Conservation (phyloP, 1,284 basidiomycete genomes). For the Sanghuangporus weigelae region DNA sequence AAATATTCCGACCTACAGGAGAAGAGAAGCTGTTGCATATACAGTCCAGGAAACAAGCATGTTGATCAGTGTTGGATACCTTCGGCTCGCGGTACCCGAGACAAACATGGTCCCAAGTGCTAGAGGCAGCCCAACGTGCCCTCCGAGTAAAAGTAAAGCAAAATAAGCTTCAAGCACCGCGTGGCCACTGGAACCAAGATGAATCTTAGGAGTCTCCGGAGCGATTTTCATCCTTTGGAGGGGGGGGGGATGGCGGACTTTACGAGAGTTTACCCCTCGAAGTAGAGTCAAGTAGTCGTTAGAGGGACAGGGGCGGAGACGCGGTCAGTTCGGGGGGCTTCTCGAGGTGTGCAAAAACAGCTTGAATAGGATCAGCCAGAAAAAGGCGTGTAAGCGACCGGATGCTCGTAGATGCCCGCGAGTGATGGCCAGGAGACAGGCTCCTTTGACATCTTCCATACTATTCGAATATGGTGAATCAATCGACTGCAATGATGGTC, state of each 20-base stretch:
- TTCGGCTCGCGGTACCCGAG: background rate
- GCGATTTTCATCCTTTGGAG: background rate
- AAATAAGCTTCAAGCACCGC: constrained; percentile 4
- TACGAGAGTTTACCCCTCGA: background rate
- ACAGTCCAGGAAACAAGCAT: constrained; percentile 8
- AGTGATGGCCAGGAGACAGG: background rate
- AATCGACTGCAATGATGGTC: too few relatives aligned
- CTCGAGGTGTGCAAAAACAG: background rate
- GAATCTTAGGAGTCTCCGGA: background rate
- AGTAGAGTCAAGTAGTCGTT: background rate
- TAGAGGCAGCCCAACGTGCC: constrained; percentile 12
- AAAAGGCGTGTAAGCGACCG: background rate
- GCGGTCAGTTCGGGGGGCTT: background rate
- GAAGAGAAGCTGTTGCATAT: constrained; percentile 7
- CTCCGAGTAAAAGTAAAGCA: constrained; percentile 8
- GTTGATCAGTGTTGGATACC: constrained; percentile 14
- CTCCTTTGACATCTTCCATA: background rate
- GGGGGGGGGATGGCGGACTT: background rate
- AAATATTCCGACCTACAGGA: constrained; percentile 7
- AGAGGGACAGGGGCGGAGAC: background rate
- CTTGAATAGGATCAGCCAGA: background rate
- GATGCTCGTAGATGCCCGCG: background rate
- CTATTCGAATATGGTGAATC: background rate
- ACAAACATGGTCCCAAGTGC: constrained; percentile 9
- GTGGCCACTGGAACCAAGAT: constrained; percentile 9